Evolutionary conservation across 441 rosid species (phyloP), one percentile per base, ranked within the genome.

Genomic region (Geranium incanum): DNA sequence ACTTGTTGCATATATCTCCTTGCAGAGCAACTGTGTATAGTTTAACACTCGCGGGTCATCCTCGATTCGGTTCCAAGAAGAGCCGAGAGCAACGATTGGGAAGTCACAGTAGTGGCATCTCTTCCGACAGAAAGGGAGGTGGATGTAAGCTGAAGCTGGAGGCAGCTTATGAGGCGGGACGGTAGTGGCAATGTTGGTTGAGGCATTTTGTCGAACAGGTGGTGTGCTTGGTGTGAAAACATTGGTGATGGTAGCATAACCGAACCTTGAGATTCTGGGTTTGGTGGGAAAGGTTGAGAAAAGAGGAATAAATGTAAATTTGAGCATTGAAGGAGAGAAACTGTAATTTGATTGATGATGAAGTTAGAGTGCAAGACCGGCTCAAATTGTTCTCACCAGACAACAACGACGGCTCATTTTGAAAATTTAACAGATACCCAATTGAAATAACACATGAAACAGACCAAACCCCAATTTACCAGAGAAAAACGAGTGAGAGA

Each of bases 51-150:
- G 86, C 0, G 89, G 97, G 85, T 92, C 97, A 50, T 81, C 74
- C 16, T 87, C 87, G 3, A 71, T 70, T 72, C 78, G 77, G 68
- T 65, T 66, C 2, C 74, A 77, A 23, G 80, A 73, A n/a, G 94
- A 81, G 36, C 97, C 94, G 3, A 94, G 90, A 72, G 97, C 99
- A 28, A 92, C 85, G 66, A 92, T 82, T 0, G 97, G 97, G 76
- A 95, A 95, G 85, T 95, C 97, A 59, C 97, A 87, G 77, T 95
- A 90, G 75, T 86, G 91, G 83, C 97, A 94, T 67, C 97, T 97
- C 81, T 92, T 94, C 72, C 97, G 90, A 68, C 99, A 92, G 83
- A 92, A 95, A 0, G 97, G 99, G 67, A 94, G 96, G 83, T 94
- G 97, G 36, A 90, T 69, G 83, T 90, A 92, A 52, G 87, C 97